Evolutionary conservation across 2,329 filamentous ascomycete genomes (phyloP), one percentile per base, ranked within the genome.

Genomic region (Pyrenophora graminea): DNA sequence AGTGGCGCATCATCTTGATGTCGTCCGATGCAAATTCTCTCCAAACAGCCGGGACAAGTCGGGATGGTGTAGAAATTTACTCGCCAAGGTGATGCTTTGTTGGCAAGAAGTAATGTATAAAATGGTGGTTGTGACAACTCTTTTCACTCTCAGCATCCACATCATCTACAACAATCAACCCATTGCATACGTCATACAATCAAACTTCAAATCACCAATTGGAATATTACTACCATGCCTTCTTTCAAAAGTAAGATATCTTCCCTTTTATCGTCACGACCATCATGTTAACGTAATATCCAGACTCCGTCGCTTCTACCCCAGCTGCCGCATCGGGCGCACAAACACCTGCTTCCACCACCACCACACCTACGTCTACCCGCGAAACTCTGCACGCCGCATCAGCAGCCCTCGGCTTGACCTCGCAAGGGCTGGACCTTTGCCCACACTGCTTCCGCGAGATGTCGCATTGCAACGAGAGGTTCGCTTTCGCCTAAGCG

Each of bases 371-470:
- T 12, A 53, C 59, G 32, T 53, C 61, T 4, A 63, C 54, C 21
- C 56, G 55, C 43, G 59, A 66, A 37, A 64, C 60, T 18, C 61
- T 64, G 10, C 59, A 63, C 42, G 63, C 53, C 37, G 61, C 60
- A 21, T 48, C 59, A 3, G 58, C 63, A 27, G 58, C 56, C 39
- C 44, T 66, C 18, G 49, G 49, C 5, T 40, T 52, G 45, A 60
- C 52, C 10, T 57, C 49, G 2, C 63, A 66, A 39, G 63, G 63
- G 7, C 51, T 66, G 12, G 58, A 64, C 39, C 61, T 66, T 1
- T 66, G 63, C 52, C 63, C 63, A 38, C 63, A 66, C 44, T 66
- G 63, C 59, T 66, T 60, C 48, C 61, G 63, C 9, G 63, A 66
- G 47, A 58, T 63, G 56, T 57, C 55, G 39, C 63, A 66, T 37